Percentiles rank a stretch among this genome's conserved stretches.
Evolutionary conservation across 345 rosid genomes (phyloP).

Genomic region (Citrus trifoliata): DNA sequence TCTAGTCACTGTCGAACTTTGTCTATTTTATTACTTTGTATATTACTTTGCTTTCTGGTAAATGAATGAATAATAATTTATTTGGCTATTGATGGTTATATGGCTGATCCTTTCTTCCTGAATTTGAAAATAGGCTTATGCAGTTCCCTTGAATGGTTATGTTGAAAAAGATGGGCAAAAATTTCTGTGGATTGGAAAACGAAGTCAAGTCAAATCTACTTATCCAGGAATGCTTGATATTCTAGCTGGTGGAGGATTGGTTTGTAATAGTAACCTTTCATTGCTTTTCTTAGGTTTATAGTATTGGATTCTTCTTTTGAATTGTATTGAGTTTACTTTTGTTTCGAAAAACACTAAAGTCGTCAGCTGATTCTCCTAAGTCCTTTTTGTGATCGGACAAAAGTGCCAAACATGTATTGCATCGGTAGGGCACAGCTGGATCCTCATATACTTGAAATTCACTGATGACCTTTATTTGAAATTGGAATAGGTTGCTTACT

Average conservation of each 20-base stretch:
- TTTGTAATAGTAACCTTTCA: constrained; percentile 28
- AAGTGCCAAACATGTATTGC: background rate
- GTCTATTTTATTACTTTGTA: background rate
- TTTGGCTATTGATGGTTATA: background rate
- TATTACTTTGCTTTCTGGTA: background rate
- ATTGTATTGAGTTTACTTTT: background rate
- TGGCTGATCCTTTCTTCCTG: background rate
- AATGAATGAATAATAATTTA: background rate
- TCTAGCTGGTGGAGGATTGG: constrained; percentile 96
- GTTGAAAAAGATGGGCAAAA: constrained; percentile 63
- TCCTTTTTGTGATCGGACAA: background rate
- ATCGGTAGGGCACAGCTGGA: background rate
- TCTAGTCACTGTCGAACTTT: background rate
- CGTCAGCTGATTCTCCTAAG: background rate
- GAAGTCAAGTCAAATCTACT: constrained; percentile 72
- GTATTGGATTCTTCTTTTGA: background rate
- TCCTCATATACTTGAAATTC: background rate
- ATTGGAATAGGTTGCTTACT: background rate
- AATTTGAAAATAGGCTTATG: constrained; percentile 56
- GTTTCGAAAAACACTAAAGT: background rate
- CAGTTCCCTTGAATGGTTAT: constrained; percentile 92
- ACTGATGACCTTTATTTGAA: background rate
- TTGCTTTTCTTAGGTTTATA: background rate
- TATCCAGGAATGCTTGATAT: constrained; percentile 98
- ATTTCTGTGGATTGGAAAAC: constrained; percentile 78